A percentile compares a stretch with the other conserved stretches of the same genome.
Conservation (phyloP, 306 rosid genomes). For the Quercus alba region DNA sequence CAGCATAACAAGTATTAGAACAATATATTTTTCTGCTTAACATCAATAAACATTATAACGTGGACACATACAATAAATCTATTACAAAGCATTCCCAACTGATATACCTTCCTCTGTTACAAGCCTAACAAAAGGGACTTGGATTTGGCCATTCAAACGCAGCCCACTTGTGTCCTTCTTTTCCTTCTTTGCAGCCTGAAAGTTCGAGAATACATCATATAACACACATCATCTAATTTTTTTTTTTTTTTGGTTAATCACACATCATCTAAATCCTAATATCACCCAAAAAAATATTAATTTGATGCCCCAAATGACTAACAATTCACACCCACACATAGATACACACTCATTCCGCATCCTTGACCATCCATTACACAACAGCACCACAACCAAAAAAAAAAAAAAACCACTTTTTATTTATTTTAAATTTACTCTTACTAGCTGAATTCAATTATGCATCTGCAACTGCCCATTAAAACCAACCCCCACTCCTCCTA, state of each 20-base stretch:
- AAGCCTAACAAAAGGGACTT: conserved; percentile 15
- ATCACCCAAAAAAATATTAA: background rate
- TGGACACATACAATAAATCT: background rate
- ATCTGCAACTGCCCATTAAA: background rate
- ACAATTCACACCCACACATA: background rate
- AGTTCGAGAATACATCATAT: background rate
- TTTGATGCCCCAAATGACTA: too few relatives aligned
- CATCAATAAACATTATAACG: background rate
- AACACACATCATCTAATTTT: background rate
- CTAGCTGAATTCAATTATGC: background rate
- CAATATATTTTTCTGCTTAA: background rate
- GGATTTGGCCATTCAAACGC: conserved; percentile 55
- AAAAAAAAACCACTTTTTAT: too few relatives aligned
- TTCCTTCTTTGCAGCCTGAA: conserved; percentile 37
- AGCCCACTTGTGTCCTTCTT: conserved; percentile 20
- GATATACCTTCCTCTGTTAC: conserved; percentile 64
- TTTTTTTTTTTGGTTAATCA: background rate
- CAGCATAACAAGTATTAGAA: background rate
- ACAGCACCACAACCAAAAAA: background rate
- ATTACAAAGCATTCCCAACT: background rate
- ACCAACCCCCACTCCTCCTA: background rate
- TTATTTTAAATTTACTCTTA: background rate
- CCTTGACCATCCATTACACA: background rate
- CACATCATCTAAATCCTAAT: background rate
- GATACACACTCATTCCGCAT: too few relatives aligned